These are phyloP conservation scores for Haplosporangium sp. DNA, from an alignment of 371 early-diverging fungal genomes.

Conservation along the genomic window DNA sequence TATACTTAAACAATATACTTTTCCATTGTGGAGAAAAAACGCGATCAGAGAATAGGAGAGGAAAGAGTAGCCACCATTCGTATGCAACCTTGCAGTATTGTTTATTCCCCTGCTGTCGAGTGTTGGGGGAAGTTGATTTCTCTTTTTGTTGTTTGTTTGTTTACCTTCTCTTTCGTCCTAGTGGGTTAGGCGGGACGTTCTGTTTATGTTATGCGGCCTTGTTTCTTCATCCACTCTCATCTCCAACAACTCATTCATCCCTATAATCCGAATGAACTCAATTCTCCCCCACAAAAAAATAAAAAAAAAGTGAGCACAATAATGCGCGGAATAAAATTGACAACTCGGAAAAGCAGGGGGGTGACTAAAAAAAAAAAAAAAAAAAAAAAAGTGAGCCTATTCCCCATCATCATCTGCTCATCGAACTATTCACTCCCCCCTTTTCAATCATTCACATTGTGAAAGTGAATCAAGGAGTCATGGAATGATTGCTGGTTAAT, in stretches of 20 bases:
- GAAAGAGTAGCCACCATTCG: slow-evolving; percentile 5
- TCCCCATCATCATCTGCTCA: background rate
- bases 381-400: background rate
- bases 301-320: background rate
- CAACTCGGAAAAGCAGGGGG: slow-evolving; percentile 5
- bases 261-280: background rate
- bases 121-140: background rate
- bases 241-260: background rate
- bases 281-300: background rate
- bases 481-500: background rate
- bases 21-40: slow-evolving; percentile 10
- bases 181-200: background rate
- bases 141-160: background rate
- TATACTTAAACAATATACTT: slow-evolving; percentile 4
- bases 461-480: background rate
- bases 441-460: background rate
- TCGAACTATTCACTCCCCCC: slow-evolving; percentile 1
- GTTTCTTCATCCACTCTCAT: background rate
- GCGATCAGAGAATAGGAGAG: background rate
- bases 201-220: background rate
- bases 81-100: slow-evolving; percentile 14
- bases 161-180: background rate
- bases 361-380: too few species aligned
- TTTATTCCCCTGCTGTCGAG: background rate
- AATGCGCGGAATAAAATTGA: background rate